Evolutionary conservation across 2,329 filamentous ascomycete species (phyloP), one percentile per base, ranked within the genome.

Genomic region (Hypoxylon sp.): DNA sequence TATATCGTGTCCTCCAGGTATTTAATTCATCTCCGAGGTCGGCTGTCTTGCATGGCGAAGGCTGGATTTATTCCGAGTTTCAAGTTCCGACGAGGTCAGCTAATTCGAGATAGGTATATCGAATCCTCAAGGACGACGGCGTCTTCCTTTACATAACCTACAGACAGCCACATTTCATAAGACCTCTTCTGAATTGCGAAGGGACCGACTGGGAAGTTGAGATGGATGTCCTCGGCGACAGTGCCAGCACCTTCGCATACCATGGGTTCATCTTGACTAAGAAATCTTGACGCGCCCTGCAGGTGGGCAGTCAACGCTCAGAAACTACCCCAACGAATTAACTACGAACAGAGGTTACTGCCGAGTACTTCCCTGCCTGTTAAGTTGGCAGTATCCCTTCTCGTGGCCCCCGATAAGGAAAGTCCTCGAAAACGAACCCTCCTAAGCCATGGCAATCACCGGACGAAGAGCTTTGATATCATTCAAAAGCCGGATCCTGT

Each of bases 151-250:
- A 83, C 70, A 79, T 88, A 41, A 86, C 86, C 0, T 88, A 82
- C 71, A 77, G 85, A 38, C 86, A 87, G 64, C 84, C 83, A 11
- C 85, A 87, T 73, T 87, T 88, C 66, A 82, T 87, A 49, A 80
- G 76, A 71, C 83, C 82, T 11, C 74, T 87, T 17, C 73, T 88
- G 17, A 79, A 80, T 25, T 73, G 77, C 7, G 77, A 81, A 2
- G 79, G 78, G 0, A 71, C 81, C 5, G 58, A 68, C 38, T 87
- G 84, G 84, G 74, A 80, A 25, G 56, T 86, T 23, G 72, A 82
- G 3, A 75, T 84, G 63, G 80, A 86, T 52, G 75, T 78, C 9
- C 74, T 86, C 3, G 78, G 77, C 2, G 79, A 75, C 21, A 74
- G 74, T 5, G 76, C 74, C 23, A 80, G 81, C 34, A 79, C 79